Evolutionary conservation across 1,139 yeast genomes (phyloP).

Genomic region (Yamadazyma sp.): DNA sequence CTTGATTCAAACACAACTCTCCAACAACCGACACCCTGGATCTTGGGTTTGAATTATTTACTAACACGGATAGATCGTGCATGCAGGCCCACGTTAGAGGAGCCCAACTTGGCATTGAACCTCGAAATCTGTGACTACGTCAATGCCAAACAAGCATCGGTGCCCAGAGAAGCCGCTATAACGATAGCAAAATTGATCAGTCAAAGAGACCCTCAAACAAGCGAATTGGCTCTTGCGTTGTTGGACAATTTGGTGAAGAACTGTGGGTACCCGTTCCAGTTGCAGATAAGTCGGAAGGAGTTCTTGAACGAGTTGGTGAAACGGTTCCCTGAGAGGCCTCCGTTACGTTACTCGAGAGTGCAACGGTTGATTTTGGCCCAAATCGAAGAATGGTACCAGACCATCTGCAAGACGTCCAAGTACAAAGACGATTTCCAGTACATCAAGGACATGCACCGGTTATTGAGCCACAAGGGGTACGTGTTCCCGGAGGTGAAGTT

Average conservation of each 20-base stretch:
- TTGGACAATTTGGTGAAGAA: constrained; percentile 92
- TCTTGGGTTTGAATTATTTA: too few relatives aligned
- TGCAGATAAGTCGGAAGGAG: constrained; percentile 93
- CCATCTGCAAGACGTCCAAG: constrained; percentile 85
- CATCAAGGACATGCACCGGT: constrained; percentile 93
- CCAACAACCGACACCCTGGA: too few relatives aligned
- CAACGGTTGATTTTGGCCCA: constrained; percentile 86
- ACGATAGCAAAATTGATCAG: constrained; percentile 85
- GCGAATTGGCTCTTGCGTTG: constrained; percentile 55
- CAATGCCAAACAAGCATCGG: constrained; percentile 86
- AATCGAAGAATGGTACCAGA: constrained; percentile 96
- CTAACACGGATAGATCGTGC: constrained; percentile 61
- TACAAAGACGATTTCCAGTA: constrained; percentile 91
- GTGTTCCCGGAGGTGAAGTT: constrained; percentile 86
- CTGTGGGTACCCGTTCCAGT: constrained; percentile 96
- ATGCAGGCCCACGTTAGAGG: constrained; percentile 78
- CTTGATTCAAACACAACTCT: too few relatives aligned
- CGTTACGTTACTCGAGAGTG: constrained; percentile 76
- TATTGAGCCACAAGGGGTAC: constrained; percentile 84
- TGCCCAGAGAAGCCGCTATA: constrained; percentile 91
- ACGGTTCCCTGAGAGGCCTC: constrained; percentile 94
- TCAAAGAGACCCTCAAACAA: constrained; percentile 78
- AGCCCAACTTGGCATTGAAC: constrained; percentile 87
- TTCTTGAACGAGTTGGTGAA: constrained; percentile 90
- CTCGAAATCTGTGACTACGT: constrained; percentile 91